A percentile compares a stretch with the other conserved stretches of the same genome.
Evolutionary conservation across 495 filamentous ascomycete species (phyloP).

Genomic region (Hypomontagnella monticulosa): DNA sequence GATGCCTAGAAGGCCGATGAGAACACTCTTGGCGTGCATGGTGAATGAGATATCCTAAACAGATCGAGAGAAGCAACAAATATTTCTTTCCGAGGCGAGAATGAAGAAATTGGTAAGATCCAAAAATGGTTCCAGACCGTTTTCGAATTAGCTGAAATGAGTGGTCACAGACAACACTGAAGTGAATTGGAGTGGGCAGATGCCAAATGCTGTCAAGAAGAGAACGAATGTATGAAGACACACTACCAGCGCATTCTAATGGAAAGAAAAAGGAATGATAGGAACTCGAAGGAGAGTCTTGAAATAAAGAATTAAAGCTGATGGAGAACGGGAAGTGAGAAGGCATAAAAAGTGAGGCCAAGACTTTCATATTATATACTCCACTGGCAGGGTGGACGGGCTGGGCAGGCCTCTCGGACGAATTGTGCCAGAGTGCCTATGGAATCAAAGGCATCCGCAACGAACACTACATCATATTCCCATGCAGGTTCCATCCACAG

Average conservation of each 20-base stretch:
- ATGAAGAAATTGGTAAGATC: constrained; percentile 40
- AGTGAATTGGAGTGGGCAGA: constrained; percentile 49
- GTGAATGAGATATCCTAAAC: constrained; percentile 35
- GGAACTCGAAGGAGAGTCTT: constrained; percentile 42
- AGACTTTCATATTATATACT: constrained; percentile 55
- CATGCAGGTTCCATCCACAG: constrained; percentile 45
- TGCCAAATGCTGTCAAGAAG: constrained; percentile 55
- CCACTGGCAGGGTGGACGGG: constrained; percentile 41
- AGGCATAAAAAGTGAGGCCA: constrained; percentile 48
- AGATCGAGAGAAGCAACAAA: constrained; percentile 30
- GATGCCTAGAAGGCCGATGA: constrained; percentile 55
- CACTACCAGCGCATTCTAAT: constrained; percentile 57
- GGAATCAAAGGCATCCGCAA: constrained; percentile 48
- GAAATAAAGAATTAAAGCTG: constrained; percentile 47
- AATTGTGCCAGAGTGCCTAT: constrained; percentile 34
- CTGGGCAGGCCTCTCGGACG: constrained; percentile 40
- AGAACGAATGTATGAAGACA: constrained; percentile 60
- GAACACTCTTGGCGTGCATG: constrained; percentile 59
- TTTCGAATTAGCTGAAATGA: constrained; percentile 53
- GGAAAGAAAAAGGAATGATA: constrained; percentile 44
- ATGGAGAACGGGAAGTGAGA: constrained; percentile 41
- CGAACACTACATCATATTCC: constrained; percentile 45
- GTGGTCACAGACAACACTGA: constrained; percentile 53
- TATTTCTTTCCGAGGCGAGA: constrained; percentile 32
- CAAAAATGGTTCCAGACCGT: constrained; percentile 62